These are phyloP conservation scores for Oryza coarctata DNA, from an alignment of 176 grass and related monocot genomes.

Conservation along the genomic window DNA sequence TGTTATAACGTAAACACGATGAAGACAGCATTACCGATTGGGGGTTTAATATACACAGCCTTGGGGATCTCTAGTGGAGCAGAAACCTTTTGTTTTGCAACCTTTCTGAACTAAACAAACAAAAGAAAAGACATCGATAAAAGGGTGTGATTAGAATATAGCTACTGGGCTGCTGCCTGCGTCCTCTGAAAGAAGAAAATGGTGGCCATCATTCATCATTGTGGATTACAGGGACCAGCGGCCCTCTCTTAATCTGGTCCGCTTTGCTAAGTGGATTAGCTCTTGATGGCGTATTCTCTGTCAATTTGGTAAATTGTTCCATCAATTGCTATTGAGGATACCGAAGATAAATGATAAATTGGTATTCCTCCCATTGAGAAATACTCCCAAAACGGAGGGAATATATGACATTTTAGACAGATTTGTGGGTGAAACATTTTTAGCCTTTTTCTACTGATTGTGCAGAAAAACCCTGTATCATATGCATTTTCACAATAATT, in stretches of 20 bases:
- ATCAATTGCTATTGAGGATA: background rate
- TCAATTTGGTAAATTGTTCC: background rate
- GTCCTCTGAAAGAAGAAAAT: slow-evolving; percentile 25
- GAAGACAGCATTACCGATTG: background rate
- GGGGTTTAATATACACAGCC: background rate
- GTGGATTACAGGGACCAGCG: slow-evolving; percentile 17
- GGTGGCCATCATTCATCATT: slow-evolving; percentile 13
- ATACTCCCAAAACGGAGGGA: background rate
- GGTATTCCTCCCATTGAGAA: background rate
- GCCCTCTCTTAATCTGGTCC: slow-evolving; percentile 12
- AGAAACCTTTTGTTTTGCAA: background rate
- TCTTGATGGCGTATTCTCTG: background rate
- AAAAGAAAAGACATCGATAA: slow-evolving; percentile 3
- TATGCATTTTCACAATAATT: too few species aligned
- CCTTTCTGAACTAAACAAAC: background rate
- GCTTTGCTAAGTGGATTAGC: background rate
- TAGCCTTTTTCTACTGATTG: too few species aligned
- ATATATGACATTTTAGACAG: background rate
- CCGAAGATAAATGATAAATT: background rate
- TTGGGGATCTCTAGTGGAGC: background rate
- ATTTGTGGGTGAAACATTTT: too few species aligned
- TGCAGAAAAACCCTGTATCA: too few species aligned
- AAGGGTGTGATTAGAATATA: slow-evolving; percentile 9
- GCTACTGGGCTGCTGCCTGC: slow-evolving; percentile 20
- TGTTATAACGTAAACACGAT: too few species aligned